Evolutionary conservation across 805 yeast genomes (phyloP).

Genomic region (Candida adriatica): DNA sequence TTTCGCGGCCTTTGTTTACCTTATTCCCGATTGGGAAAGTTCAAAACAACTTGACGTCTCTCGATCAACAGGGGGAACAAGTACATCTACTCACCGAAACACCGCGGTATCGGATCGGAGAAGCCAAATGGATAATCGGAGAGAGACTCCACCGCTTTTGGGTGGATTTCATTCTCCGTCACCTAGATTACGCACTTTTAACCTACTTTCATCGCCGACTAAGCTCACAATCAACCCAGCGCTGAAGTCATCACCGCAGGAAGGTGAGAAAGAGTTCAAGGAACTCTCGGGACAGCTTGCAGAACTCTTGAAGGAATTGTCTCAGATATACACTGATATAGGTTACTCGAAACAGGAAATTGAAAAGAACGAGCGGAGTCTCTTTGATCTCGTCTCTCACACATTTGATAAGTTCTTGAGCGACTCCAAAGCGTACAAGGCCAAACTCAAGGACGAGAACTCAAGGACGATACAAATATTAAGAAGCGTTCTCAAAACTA

Average conservation of each 20-base stretch:
- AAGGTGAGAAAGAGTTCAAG: slow-evolving; percentile 7
- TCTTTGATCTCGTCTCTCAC: slow-evolving; percentile 42
- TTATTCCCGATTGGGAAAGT: slow-evolving; percentile 10
- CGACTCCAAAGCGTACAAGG: slow-evolving; percentile 32
- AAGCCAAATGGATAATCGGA: neutral
- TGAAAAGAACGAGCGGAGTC: slow-evolving; percentile 38
- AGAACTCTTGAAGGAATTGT: slow-evolving; percentile 30
- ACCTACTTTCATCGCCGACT: slow-evolving; percentile 22
- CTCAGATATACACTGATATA: slow-evolving; percentile 41
- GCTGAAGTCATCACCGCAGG: slow-evolving; percentile 7
- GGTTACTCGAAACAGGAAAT: slow-evolving; percentile 50
- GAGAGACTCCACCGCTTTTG: slow-evolving; percentile 1
- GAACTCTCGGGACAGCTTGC: slow-evolving; percentile 15
- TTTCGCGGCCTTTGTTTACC: slow-evolving; percentile 5
- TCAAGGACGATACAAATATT: slow-evolving; percentile 21
- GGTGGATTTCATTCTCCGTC: slow-evolving; percentile 13
- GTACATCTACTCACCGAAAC: too few relatives aligned
- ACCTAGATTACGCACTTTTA: slow-evolving; percentile 11
- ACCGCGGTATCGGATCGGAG: neutral
- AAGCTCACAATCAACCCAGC: slow-evolving; percentile 13
- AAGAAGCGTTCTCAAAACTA: slow-evolving; percentile 25
- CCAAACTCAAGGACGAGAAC: slow-evolving; percentile 25
- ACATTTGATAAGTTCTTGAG: slow-evolving; percentile 38
- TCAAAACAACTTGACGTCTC: too few relatives aligned
- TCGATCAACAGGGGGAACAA: too few relatives aligned